phyloP scores from a whole-genome alignment of 306 rosid genomes.

The Prunus kanzakura region DNA sequence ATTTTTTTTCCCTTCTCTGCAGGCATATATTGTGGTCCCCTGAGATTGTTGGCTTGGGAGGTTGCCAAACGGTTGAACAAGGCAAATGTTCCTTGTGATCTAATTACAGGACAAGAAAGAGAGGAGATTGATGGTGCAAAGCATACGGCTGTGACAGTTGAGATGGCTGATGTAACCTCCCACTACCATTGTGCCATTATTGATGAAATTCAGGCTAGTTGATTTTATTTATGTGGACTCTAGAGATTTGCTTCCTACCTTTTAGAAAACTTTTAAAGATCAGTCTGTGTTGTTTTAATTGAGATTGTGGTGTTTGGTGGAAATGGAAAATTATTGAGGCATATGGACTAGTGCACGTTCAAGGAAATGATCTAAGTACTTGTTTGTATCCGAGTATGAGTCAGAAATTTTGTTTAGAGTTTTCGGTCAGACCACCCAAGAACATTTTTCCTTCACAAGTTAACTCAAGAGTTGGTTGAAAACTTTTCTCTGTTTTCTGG shows the following conservation, averaged over 20 bases:
- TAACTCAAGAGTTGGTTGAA: too few species aligned
- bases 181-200: slow-evolving; percentile 73
- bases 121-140: slow-evolving; percentile 84
- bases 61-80: slow-evolving; percentile 86
- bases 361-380: neutral
- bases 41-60: slow-evolving; percentile 98
- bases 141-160: slow-evolving; percentile 90
- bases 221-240: slow-evolving; percentile 14
- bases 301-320: neutral
- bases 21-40: slow-evolving; percentile 95
- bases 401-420: neutral
- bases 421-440: too few species aligned
- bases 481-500: neutral
- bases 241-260: slow-evolving; percentile 19
- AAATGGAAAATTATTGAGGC: neutral
- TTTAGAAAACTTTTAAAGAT: slow-evolving; percentile 11
- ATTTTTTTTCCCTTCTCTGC: slow-evolving; percentile 26
- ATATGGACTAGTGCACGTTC: neutral
- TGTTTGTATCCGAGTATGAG: neutral
- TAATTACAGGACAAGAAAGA: slow-evolving; percentile 89
- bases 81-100: slow-evolving; percentile 84
- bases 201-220: slow-evolving; percentile 93
- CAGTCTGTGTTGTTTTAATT: neutral
- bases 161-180: slow-evolving; percentile 88
- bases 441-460: too few species aligned